Conservation (phyloP, 2,329 filamentous ascomycete species). For the Neofusicoccum cordaticola region DNA sequence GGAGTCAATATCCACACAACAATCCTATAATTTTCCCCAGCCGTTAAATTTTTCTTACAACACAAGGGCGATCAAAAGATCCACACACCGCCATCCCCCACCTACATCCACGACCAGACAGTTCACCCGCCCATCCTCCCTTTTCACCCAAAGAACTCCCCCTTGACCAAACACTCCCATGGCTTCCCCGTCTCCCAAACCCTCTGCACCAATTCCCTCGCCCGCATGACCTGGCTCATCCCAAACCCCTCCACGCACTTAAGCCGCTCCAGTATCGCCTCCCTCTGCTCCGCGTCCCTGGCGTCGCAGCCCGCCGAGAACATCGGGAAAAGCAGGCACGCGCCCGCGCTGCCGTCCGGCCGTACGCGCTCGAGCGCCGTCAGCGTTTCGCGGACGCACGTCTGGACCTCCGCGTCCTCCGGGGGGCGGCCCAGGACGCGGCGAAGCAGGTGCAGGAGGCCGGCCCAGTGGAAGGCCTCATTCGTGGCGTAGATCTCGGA, state of each 20-base stretch:
- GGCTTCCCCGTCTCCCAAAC: slow-evolving; percentile 65
- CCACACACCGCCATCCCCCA: neutral
- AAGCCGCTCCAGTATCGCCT: slow-evolving; percentile 64
- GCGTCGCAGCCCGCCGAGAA: slow-evolving; percentile 81
- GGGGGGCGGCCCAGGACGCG: slow-evolving; percentile 65
- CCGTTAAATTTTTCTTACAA: too few species aligned
- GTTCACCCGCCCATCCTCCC: neutral
- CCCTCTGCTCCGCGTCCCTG: slow-evolving; percentile 53
- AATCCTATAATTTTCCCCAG: too few species aligned
- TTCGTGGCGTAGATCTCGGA: slow-evolving; percentile 17
- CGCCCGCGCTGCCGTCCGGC: slow-evolving; percentile 67
- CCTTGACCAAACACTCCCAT: slow-evolving; percentile 66
- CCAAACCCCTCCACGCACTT: slow-evolving; percentile 68
- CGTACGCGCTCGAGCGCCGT: slow-evolving; percentile 61
- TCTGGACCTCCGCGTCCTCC: slow-evolving; percentile 59
- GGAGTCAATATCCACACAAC: too few species aligned
- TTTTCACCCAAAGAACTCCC: slow-evolving; percentile 63
- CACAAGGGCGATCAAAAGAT: too few species aligned
- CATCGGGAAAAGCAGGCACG: slow-evolving; percentile 74
- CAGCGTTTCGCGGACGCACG: slow-evolving; percentile 62
- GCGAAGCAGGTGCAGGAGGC: slow-evolving; percentile 70
- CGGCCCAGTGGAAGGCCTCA: slow-evolving; percentile 31
- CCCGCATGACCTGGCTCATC: slow-evolving; percentile 67
- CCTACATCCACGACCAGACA: slow-evolving; percentile 8
- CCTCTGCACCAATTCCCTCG: slow-evolving; percentile 63